Evolutionary conservation across 768 basidiomycete genomes (phyloP), one percentile per base, ranked within the genome.

Genomic region (Scleroderma citrinum): DNA sequence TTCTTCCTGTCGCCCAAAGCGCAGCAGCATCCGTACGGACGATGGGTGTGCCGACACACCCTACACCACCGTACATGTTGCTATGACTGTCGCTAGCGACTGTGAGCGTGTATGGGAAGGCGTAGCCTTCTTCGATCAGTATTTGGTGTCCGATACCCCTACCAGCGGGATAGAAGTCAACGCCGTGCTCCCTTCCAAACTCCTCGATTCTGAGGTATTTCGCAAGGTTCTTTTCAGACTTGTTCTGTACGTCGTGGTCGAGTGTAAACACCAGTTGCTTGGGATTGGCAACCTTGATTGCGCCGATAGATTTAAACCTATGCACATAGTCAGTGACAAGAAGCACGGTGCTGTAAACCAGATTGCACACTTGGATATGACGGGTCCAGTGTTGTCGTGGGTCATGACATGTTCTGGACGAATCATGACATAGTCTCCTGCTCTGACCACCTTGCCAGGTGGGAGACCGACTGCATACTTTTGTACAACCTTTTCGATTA

Each of bases 371-470:
- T 98, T 99, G 64, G 88, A 85, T 52, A 99, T 95, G 54, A 99
- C 94, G 7, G 96, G 95, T 0, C 93, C 96, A 12, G 96, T 99
- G 64, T 98, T 98, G 62, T 99, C 96, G 56, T 94, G 92, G 10
- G 91, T 94, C 92, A 94, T 94, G 58, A 97, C 93, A 78, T 98
- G 92, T 64, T 97, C 86, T 20, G 96, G 96, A 36, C 83, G 82
- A 70, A 99, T 96, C 94, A 97, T 99, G 34, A 98, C 93, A 82
- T 98, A 98, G 83, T 99, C 96, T 13, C 95, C 96, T 32, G 93
- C 90, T 58, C 81, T 83, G 56, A 98, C 89, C 14, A 75, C 71
- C 64, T 86, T 90, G 38, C 85, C 87, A 46, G 76, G 69, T 2
- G 91, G 83, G 1, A 93, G 74, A 44, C 85, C 92, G n/a, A 98